A percentile compares a stretch with the other conserved stretches of the same genome.
phyloP scores from a whole-genome alignment of 495 filamentous ascomycete species.

The Daldinia grandis region DNA sequence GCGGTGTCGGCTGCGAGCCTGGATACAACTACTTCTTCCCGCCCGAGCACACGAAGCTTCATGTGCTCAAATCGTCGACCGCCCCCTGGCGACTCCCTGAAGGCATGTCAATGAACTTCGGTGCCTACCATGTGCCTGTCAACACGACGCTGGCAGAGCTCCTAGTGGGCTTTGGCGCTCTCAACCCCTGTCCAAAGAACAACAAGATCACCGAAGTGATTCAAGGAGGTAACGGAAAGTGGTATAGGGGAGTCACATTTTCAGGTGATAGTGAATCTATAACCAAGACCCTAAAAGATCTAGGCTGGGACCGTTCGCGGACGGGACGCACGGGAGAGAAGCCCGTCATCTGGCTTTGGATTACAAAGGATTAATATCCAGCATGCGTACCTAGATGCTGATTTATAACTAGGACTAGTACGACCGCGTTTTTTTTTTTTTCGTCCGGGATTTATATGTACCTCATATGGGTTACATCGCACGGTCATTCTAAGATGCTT shows the following conservation, averaged over 20 bases:
- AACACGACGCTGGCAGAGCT: conserved; percentile 54
- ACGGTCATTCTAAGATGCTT: not conserved
- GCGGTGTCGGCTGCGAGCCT: conserved; percentile 61
- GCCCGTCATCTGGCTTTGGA: conserved; percentile 52
- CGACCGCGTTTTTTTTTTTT: not conserved
- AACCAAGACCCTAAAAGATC: conserved; percentile 45
- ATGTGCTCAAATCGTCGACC: conserved; percentile 51
- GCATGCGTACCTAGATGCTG: not conserved
- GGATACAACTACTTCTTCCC: conserved; percentile 64
- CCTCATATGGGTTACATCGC: not conserved
- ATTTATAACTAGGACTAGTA: not conserved
- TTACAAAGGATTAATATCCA: conserved; percentile 48
- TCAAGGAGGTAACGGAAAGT: conserved; percentile 48
- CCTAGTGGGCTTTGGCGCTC: conserved; percentile 56
- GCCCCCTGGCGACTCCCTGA: conserved; percentile 55
- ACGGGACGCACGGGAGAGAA: conserved; percentile 48
- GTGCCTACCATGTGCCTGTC: conserved; percentile 53
- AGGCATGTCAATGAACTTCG: conserved; percentile 43
- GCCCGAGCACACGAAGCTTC: conserved; percentile 56
- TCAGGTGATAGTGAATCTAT: conserved; percentile 40
- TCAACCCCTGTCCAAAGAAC: conserved; percentile 49
- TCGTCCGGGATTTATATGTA: not conserved
- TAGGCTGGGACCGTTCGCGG: conserved; percentile 51
- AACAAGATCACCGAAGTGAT: conserved; percentile 56
- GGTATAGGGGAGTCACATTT: conserved; percentile 49